phyloP scores from a whole-genome alignment of 83 land plant genomes.

The Diphasiastrum complanatum region DNA sequence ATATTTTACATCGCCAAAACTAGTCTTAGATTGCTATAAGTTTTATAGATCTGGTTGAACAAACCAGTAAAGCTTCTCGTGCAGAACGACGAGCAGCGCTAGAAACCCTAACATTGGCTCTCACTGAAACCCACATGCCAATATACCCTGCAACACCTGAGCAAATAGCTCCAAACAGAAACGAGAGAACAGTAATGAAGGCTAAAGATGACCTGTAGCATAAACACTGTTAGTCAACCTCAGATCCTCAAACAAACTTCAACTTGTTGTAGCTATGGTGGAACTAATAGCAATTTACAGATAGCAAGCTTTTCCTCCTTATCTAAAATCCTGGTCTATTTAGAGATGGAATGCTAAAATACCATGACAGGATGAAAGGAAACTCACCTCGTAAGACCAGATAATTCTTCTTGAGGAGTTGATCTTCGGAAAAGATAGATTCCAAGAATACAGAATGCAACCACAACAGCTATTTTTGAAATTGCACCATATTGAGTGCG shows the following conservation, averaged over 20 bases:
- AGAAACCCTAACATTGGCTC: constrained; percentile 96
- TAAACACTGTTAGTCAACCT: neutral
- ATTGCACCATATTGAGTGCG: constrained; percentile 97
- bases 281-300: too few relatives aligned
- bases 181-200: constrained; percentile 81
- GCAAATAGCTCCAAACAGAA: constrained; percentile 91
- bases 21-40: too few relatives aligned
- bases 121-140: constrained; percentile 99
- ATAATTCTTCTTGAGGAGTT: constrained; percentile 83
- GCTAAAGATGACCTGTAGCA: constrained; percentile 81
- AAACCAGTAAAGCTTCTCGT: constrained; percentile 89
- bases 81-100: constrained; percentile 99
- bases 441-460: constrained; percentile 64
- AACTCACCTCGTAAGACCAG: constrained; percentile 72
- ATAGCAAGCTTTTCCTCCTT: too few relatives aligned
- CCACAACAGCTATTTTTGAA: constrained; percentile 85
- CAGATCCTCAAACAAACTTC: constrained; percentile 10
- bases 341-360: too few relatives aligned
- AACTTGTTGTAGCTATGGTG: too few relatives aligned
- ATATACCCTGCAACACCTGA: constrained; percentile 98
- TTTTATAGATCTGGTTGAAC: neutral
- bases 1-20: too few relatives aligned
- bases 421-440: constrained; percentile 80
- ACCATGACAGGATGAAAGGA: neutral
- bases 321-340: too few relatives aligned